Evolutionary conservation across 139 green algal genomes (phyloP).

Genomic region (Helicosporidium sp.): DNA sequence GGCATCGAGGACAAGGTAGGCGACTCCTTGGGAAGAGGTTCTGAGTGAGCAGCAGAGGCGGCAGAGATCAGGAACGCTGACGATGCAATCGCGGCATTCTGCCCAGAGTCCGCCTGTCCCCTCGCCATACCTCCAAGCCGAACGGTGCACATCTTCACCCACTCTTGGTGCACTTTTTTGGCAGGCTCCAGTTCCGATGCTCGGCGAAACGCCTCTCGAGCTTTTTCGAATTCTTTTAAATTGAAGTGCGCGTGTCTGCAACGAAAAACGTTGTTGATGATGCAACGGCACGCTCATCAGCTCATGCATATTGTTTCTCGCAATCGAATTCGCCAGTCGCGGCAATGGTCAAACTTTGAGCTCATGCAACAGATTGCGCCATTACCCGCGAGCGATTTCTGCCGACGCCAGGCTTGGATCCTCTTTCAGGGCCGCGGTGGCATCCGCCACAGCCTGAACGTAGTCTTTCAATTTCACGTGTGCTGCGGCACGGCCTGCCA

Average conservation of each 20-base stretch:
- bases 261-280: no score
- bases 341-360: constrained; percentile 42
- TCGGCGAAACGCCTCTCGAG: constrained; percentile 46
- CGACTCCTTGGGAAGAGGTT: background rate
- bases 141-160: constrained; percentile 12
- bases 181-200: constrained; percentile 24
- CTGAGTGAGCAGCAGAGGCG: no score
- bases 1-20: background rate
- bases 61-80: no score
- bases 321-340: no score
- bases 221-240: constrained; percentile 81
- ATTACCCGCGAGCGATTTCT: constrained; percentile 23
- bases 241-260: no score
- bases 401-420: constrained; percentile 30
- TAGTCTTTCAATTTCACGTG: constrained; percentile 45
- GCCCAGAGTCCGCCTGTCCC: background rate
- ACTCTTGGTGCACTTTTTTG: constrained; percentile 43
- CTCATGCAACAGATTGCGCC: constrained; percentile 15
- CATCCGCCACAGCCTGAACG: constrained; percentile 49
- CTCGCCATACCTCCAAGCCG: constrained; percentile 5
- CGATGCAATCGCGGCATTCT: no score
- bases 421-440: constrained; percentile 44
- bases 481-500: constrained; percentile 22
- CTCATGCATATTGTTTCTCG: no score
- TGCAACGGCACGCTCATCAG: no score